Evolutionary conservation across 495 filamentous ascomycete species (phyloP).

Genomic region (Aspergillus biplanus): DNA sequence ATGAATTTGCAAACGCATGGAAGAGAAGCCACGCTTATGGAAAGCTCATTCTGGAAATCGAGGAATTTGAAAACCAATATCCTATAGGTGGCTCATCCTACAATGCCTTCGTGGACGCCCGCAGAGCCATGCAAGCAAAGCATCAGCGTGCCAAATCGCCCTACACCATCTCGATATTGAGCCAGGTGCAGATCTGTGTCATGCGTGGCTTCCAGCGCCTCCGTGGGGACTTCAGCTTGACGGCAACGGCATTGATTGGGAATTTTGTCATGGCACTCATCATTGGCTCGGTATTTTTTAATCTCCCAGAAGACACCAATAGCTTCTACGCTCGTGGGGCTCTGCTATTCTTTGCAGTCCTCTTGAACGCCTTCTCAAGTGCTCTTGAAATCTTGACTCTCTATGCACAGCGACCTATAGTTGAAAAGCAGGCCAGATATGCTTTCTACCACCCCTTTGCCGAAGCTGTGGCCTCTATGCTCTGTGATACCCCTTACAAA

Average conservation of each 20-base stretch:
- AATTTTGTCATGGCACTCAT: conserved; percentile 78
- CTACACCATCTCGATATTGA: conserved; percentile 31
- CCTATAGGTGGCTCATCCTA: conserved; percentile 26
- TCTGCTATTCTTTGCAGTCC: conserved; percentile 83
- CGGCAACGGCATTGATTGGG: conserved; percentile 68
- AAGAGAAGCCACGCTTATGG: conserved; percentile 51
- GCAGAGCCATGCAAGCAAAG: conserved; percentile 46
- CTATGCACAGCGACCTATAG: conserved; percentile 59
- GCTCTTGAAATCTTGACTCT: conserved; percentile 59
- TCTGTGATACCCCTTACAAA: conserved; percentile 59
- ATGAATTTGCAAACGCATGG: conserved; percentile 67
- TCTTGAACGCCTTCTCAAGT: conserved; percentile 58
- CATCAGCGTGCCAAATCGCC: conserved; percentile 34
- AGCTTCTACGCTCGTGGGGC: conserved; percentile 74
- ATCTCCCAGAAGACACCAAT: conserved; percentile 60
- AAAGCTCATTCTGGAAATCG: conserved; percentile 50
- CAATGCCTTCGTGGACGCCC: conserved; percentile 40
- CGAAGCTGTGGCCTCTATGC: conserved; percentile 56
- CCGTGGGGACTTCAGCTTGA: conserved; percentile 69
- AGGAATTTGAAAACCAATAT: conserved; percentile 43
- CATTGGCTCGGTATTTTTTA: conserved; percentile 81
- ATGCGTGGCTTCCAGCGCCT: conserved; percentile 56
- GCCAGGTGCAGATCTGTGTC: conserved; percentile 49
- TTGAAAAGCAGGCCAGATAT: conserved; percentile 62
- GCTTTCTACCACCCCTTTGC: conserved; percentile 63